A percentile compares a stretch with the other conserved stretches of the same genome.
These are phyloP conservation scores for Blastocystis sp. DNA, from an alignment of 352 stramenopile species.

Conservation along the genomic window DNA sequence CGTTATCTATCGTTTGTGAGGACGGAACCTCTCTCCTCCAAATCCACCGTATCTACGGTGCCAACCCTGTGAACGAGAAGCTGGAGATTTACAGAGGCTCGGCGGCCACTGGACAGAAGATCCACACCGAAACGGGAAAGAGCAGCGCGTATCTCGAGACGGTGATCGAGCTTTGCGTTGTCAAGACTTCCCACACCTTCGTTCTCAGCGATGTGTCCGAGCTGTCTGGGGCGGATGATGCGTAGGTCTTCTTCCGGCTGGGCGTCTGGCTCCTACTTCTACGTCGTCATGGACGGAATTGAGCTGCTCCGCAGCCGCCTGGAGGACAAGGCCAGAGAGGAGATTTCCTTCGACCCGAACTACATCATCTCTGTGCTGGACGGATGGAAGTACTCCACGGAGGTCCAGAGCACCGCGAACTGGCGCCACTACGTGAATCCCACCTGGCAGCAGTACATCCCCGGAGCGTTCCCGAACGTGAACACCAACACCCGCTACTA, in stretches of 20 bases:
- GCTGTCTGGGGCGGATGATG: neutral
- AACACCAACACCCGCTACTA: constrained; percentile 59
- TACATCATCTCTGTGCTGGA: constrained; percentile 25
- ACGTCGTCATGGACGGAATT: constrained; percentile 62
- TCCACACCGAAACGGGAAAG: constrained; percentile 57
- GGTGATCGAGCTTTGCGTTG: constrained; percentile 53
- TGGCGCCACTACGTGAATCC: constrained; percentile 48
- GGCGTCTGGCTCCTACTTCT: constrained; percentile 48
- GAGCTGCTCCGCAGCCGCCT: constrained; percentile 46
- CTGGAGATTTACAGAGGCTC: constrained; percentile 62
- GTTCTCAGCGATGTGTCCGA: constrained; percentile 52
- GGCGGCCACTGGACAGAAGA: neutral
- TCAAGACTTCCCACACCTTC: constrained; percentile 33
- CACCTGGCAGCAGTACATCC: constrained; percentile 17
- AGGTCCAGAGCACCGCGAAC: constrained; percentile 10
- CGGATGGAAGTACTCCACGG: constrained; percentile 27
- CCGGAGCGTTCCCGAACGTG: constrained; percentile 41
- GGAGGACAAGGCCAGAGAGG: neutral
- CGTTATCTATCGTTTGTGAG: constrained; percentile 48
- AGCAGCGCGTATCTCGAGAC: constrained; percentile 55
- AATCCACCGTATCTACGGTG: constrained; percentile 63
- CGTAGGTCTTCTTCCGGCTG: constrained; percentile 55
- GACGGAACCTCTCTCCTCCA: neutral
- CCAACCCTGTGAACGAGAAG: constrained; percentile 64
- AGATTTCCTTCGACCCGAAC: constrained; percentile 42